These are phyloP conservation scores for Colletotrichum phormii DNA, from an alignment of 2,329 filamentous ascomycete genomes.

Conservation along the genomic window DNA sequence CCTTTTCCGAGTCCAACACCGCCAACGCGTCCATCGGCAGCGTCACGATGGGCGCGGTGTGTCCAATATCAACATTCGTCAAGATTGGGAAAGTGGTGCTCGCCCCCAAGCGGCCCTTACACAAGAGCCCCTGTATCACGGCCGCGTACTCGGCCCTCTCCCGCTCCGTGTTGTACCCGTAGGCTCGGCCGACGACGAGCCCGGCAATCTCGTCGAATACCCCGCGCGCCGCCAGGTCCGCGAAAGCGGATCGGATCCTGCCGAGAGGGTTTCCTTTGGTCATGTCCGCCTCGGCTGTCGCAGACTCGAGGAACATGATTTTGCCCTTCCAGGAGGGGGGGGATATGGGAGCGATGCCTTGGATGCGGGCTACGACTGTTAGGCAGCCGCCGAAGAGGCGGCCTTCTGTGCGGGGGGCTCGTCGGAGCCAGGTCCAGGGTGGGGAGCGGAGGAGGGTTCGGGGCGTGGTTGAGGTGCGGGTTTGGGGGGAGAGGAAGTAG, in stretches of 20 bases:
- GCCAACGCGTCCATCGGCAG: conserved; percentile 52
- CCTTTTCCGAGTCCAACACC: conserved; percentile 50
- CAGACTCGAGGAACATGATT: conserved; percentile 56
- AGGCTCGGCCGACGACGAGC: conserved; percentile 54
- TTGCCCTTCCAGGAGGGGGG: conserved; percentile 52
- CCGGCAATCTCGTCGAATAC: conserved; percentile 55
- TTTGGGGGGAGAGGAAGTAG: conserved; percentile 39
- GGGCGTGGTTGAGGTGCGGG: conserved; percentile 39
- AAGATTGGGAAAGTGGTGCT: conserved; percentile 51
- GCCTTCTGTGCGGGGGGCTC: conserved; percentile 51
- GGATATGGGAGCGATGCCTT: conserved; percentile 46
- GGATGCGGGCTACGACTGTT: conserved; percentile 52
- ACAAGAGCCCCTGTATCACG: conserved; percentile 48
- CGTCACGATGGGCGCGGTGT: conserved; percentile 55
- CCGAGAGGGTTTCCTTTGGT: conserved; percentile 41
- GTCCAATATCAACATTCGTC: conserved; percentile 56
- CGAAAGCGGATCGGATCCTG: conserved; percentile 48
- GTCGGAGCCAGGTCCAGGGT: conserved; percentile 52
- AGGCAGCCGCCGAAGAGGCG: conserved; percentile 57
- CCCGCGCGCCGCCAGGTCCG: conserved; percentile 54
- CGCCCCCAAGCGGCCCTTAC: conserved; percentile 45
- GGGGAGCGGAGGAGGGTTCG: conserved; percentile 43
- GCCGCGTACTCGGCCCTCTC: conserved; percentile 43
- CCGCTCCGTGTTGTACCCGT: conserved; percentile 51
- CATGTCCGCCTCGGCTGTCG: conserved; percentile 44